Evolutionary conservation across 352 stramenopile genomes (phyloP).

Genomic region (Pythium apleroticum): DNA sequence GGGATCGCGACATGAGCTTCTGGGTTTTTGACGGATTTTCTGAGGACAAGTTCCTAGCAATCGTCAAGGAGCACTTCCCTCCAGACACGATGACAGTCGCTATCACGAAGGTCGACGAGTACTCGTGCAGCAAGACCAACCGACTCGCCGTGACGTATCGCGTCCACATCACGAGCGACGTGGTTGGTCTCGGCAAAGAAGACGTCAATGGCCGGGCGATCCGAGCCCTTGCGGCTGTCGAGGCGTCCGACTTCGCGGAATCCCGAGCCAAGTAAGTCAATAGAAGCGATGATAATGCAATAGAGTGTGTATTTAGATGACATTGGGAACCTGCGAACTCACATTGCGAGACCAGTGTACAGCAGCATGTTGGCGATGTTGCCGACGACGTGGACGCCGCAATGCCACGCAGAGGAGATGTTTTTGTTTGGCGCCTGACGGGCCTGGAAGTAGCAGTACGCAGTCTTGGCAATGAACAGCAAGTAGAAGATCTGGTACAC

Average conservation of each 20-base stretch:
- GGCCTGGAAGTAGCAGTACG: conserved; percentile 72
- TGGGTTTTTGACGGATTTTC: conserved; percentile 67
- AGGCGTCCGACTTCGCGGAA: conserved; percentile 56
- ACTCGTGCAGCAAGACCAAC: conserved; percentile 48
- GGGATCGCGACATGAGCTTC: conserved; percentile 73
- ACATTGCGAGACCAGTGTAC: conserved; percentile 63
- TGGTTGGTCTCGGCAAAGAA: conserved; percentile 44
- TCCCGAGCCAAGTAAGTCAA: conserved; percentile 36
- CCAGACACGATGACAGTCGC: conserved; percentile 32
- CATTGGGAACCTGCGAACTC: too few species aligned
- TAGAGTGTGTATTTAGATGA: conserved; percentile 1
- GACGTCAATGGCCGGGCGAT: conserved; percentile 48
- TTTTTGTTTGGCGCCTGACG: conserved; percentile 60
- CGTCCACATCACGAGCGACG: conserved; percentile 41
- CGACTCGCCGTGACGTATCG: conserved; percentile 66
- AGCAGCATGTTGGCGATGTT: conserved; percentile 79
- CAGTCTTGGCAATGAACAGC: conserved; percentile 64
- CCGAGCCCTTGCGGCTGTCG: conserved; percentile 41
- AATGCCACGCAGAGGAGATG: conserved; percentile 77
- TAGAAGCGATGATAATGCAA: conserved; percentile 1
- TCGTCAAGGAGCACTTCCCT: conserved; percentile 52
- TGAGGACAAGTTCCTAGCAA: conserved; percentile 41
- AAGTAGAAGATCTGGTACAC: conserved; percentile 62
- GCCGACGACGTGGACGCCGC: conserved; percentile 70
- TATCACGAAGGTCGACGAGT: conserved; percentile 53